Conservation (phyloP, 768 basidiomycete genomes). For the Termitomyces sp. region DNA sequence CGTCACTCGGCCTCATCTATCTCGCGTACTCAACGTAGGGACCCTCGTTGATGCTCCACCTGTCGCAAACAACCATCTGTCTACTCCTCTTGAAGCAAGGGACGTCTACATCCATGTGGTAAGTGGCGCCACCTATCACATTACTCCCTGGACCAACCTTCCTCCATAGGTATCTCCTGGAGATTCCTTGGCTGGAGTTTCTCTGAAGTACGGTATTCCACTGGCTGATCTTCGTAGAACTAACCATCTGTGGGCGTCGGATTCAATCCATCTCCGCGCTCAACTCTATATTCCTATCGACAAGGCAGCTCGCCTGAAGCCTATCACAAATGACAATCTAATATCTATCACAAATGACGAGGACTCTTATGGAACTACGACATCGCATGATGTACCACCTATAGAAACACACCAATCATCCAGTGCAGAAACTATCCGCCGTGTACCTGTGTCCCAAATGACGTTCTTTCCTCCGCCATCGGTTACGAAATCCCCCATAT, state of each 20-base stretch:
- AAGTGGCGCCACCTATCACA: constrained; percentile 11
- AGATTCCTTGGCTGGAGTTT: constrained; percentile 84
- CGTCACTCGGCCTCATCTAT: constrained; percentile 21
- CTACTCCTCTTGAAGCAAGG: constrained; percentile 30
- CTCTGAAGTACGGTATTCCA: constrained; percentile 84
- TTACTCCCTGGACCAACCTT: background rate
- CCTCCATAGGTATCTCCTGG: constrained; percentile 51
- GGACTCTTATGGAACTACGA: constrained; percentile 13
- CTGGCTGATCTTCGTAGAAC: constrained; percentile 77
- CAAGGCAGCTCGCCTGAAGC: constrained; percentile 40
- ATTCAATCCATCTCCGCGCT: constrained; percentile 84
- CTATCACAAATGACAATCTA: constrained; percentile 22
- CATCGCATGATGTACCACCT: constrained; percentile 2
- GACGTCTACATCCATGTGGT: constrained; percentile 61
- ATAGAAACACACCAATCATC: constrained; percentile 10
- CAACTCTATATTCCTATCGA: constrained; percentile 77
- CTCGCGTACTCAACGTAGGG: constrained; percentile 17
- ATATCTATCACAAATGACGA: constrained; percentile 20
- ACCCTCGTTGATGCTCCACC: constrained; percentile 24
- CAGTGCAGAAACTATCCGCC: constrained; percentile 28
- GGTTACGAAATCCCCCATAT: constrained; percentile 11
- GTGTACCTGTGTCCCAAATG: constrained; percentile 43
- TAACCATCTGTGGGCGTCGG: constrained; percentile 93
- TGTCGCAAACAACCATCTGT: constrained; percentile 5
- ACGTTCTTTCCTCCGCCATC: constrained; percentile 51